Percentiles rank a stretch among this genome's conserved stretches.
These are phyloP conservation scores for Geranium brycei DNA, from an alignment of 345 rosid species.

Conservation along the genomic window DNA sequence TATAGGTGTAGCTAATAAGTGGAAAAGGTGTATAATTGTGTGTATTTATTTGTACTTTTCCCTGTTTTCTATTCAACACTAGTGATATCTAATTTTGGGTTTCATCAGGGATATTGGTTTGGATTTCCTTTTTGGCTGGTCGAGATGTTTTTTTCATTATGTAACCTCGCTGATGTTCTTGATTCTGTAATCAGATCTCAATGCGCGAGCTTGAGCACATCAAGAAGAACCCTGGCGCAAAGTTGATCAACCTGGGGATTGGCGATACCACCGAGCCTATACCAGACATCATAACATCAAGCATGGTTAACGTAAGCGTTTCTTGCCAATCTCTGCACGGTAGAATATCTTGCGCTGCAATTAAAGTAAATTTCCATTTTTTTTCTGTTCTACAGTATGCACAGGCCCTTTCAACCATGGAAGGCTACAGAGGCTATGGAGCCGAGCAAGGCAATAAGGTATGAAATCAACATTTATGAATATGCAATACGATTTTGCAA, in stretches of 20 bases:
- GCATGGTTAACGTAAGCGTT: constrained; percentile 49
- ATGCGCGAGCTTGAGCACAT: constrained; percentile 75
- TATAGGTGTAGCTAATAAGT: too few relatives aligned
- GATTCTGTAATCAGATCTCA: constrained; percentile 38
- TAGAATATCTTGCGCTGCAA: neutral
- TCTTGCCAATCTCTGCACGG: neutral
- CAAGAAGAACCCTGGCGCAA: constrained; percentile 72
- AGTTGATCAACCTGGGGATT: constrained; percentile 86
- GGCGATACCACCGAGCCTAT: constrained; percentile 98
- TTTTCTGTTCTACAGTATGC: constrained; percentile 43
- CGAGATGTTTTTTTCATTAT: too few relatives aligned
- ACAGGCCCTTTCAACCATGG: constrained; percentile 55
- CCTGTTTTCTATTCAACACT: too few relatives aligned
- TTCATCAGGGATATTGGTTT: too few relatives aligned
- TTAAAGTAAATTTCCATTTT: neutral
- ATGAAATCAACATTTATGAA: neutral
- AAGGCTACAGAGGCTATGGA: constrained; percentile 93
- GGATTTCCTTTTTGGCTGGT: too few relatives aligned
- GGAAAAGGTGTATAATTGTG: too few relatives aligned
- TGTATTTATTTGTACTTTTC: too few relatives aligned
- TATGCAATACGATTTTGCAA: too few relatives aligned
- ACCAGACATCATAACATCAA: constrained; percentile 79
- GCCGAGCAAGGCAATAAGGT: constrained; percentile 96
- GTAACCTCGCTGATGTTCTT: neutral
- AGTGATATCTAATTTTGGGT: too few relatives aligned